Evolutionary conservation across 352 stramenopile species (phyloP), one percentile per base, ranked within the genome.

Genomic region (Lagenidium sp.): DNA sequence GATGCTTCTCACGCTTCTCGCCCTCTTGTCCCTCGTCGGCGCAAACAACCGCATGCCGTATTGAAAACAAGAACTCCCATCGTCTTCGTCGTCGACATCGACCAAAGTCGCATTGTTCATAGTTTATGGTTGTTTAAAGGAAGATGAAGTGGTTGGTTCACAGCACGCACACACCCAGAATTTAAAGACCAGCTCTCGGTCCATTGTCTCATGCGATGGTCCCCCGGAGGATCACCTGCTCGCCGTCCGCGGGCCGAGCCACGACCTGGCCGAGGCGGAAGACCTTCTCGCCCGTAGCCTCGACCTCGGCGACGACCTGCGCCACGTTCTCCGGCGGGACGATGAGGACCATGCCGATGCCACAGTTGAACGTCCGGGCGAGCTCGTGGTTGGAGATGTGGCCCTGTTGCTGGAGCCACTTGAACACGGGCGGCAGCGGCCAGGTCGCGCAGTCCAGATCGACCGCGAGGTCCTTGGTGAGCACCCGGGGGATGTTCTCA

Each of bases 291-390:
- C 85, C 85, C 30, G 67, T 79, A 18, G 74, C 69, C 44, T 83
- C 60, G 18, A 98, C 68, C 39, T 89, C 50, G 30, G 74, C 28
- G 28, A 90, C 85, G 4, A 96, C 86, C 43, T 95, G 72, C n/a
- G 81, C 75, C 20, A 94, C 94, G 52, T 94, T 79, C 36, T 86
- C 81, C 30, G 82, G 63, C 15, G 90, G 75, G 21, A 98, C 66
- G 42, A 99, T 92, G 20, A 99, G 62, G 26, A 99, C 90, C 94
- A 99, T 99, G 48, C 96, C 96, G 60, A 99, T 94, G 47, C 96
- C 96, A 66, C 92, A 98, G 68, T 99, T 99, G 70, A 99, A 99
- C 40, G 96, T 99, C 37, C 95, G 78, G 13, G 97, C 75, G 56
- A 99, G 86, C 72, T 99, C 96, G 20, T 73, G 67, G 53, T 98